These are phyloP conservation scores for Suillus plorans DNA, from an alignment of 768 basidiomycete species.

Conservation along the genomic window DNA sequence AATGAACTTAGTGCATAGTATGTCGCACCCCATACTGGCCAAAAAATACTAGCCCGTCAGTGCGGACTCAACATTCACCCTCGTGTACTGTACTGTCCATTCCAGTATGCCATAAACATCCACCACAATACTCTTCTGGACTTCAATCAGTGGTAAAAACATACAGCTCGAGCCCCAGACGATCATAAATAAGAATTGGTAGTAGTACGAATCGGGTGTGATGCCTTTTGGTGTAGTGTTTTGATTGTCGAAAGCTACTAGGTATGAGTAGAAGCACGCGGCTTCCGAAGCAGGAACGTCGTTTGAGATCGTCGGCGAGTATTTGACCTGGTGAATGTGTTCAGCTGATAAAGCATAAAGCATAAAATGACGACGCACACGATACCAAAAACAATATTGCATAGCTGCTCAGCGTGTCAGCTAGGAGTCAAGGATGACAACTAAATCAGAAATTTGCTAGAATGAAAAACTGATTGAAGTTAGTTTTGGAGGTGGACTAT, in stretches of 20 bases:
- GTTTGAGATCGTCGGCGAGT: neutral
- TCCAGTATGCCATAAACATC: too few species aligned
- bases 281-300: neutral
- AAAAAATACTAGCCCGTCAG: too few species aligned
- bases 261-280: neutral
- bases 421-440: neutral
- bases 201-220: neutral
- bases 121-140: neutral
- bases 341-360: neutral
- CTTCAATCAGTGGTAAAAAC: constrained; percentile 1
- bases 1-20: too few species aligned
- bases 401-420: constrained; percentile 9
- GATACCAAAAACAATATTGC: constrained; percentile 19
- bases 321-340: neutral
- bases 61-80: too few species aligned
- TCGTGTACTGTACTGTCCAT: too few species aligned
- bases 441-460: neutral
- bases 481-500: neutral
- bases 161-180: neutral
- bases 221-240: neutral
- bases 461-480: constrained; percentile 8
- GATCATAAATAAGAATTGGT: neutral
- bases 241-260: neutral
- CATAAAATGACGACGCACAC: constrained; percentile 6
- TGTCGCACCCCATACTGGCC: too few species aligned